A percentile compares a stretch with the other conserved stretches of the same genome.
phyloP scores from a whole-genome alignment of 202 grass and related monocot species.

The Schoenoplectus tabernaemontani region DNA sequence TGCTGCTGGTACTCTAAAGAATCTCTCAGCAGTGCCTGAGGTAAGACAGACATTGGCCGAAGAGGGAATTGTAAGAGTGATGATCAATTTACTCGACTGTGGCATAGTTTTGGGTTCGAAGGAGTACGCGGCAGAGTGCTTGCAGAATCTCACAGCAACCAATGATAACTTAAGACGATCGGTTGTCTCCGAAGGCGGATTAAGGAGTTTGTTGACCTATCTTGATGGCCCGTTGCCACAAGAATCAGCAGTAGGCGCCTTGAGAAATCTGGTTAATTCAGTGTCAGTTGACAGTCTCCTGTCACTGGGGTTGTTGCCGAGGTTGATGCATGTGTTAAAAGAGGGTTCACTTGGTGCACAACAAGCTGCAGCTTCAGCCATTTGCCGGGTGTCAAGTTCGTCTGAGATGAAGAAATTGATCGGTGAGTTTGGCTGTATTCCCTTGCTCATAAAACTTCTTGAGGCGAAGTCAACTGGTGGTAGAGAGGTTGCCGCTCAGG shows the following conservation, averaged over 20 bases:
- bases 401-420: constrained; percentile 74
- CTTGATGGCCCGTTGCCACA: constrained; percentile 71
- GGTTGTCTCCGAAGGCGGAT: constrained; percentile 61
- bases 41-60: constrained; percentile 65
- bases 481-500: constrained; percentile 79
- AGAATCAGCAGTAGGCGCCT: constrained; percentile 53
- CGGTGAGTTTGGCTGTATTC: constrained; percentile 66
- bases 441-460: constrained; percentile 60
- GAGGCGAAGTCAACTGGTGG: constrained; percentile 64
- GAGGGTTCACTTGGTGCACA: constrained; percentile 76
- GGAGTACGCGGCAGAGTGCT: constrained; percentile 88
- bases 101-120: constrained; percentile 61
- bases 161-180: constrained; percentile 58
- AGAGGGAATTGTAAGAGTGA: constrained; percentile 72
- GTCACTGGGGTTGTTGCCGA: constrained; percentile 59
- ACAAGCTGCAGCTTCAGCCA: constrained; percentile 50
- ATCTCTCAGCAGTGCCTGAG: constrained; percentile 69
- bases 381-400: constrained; percentile 55
- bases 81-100: constrained; percentile 71
- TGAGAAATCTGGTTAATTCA: constrained; percentile 59
- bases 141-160: constrained; percentile 68
- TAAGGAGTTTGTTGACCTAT: constrained; percentile 64
- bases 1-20: constrained; percentile 63
- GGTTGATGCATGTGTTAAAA: constrained; percentile 61
- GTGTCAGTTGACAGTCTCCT: constrained; percentile 52